These are phyloP conservation scores for Pseudocercospora musae DNA, from an alignment of 2,329 filamentous ascomycete genomes.

Conservation along the genomic window DNA sequence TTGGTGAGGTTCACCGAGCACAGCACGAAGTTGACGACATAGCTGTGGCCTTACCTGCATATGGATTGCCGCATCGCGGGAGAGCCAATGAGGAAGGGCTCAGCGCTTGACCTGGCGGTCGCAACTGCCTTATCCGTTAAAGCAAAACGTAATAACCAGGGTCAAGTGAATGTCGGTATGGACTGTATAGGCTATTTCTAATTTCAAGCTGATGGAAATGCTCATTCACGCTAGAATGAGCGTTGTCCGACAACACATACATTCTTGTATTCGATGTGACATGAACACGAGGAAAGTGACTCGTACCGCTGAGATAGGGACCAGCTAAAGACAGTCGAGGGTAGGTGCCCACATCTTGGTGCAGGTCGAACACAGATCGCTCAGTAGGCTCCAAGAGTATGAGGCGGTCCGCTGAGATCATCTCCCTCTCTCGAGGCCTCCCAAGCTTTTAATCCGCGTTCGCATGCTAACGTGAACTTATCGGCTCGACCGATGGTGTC, in stretches of 20 bases:
- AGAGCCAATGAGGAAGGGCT: slow-evolving; percentile 1
- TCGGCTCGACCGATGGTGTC: slow-evolving; percentile 40
- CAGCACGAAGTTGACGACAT: slow-evolving; percentile 14
- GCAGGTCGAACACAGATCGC: neutral
- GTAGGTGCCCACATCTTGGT: neutral
- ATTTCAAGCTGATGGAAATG: neutral
- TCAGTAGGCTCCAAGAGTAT: neutral
- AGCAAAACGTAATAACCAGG: neutral
- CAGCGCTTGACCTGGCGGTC: neutral
- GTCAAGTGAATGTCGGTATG: neutral
- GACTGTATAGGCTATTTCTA: neutral
- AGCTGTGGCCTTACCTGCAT: slow-evolving; percentile 5
- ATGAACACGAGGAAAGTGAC: neutral
- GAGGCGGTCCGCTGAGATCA: slow-evolving; percentile 2
- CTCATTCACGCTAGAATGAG: neutral
- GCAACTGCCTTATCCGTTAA: neutral
- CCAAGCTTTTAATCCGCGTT: slow-evolving; percentile 26
- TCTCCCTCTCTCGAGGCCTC: slow-evolving; percentile 9
- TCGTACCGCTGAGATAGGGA: neutral
- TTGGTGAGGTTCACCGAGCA: slow-evolving; percentile 1
- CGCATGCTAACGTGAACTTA: slow-evolving; percentile 21
- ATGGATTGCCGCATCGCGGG: slow-evolving; percentile 3
- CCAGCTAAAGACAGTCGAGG: neutral
- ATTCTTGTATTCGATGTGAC: neutral
- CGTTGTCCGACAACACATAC: neutral